A percentile compares a stretch with the other conserved stretches of the same genome.
These are phyloP conservation scores for Phytophthora chlamydospora DNA, from an alignment of 352 stramenopile species.

Conservation along the genomic window DNA sequence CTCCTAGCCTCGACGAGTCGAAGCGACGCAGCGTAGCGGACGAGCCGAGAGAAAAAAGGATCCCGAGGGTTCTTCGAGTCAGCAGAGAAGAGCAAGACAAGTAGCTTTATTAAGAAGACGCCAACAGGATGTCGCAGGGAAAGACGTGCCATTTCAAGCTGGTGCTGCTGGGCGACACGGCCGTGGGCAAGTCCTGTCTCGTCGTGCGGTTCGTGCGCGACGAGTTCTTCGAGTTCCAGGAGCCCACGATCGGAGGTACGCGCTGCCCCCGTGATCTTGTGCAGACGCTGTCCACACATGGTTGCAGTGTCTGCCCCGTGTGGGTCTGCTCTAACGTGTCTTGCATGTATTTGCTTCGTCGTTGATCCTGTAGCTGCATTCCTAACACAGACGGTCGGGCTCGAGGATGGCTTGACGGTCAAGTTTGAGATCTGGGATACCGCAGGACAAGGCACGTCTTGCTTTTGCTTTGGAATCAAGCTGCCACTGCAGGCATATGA, in stretches of 20 bases:
- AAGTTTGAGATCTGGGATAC: constrained; percentile 99
- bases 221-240: constrained; percentile 99
- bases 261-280: background rate
- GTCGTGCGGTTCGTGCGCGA: constrained; percentile 99
- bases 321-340: background rate
- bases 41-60: constrained; percentile 8
- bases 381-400: constrained; percentile 97
- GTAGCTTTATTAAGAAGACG: constrained; percentile 13
- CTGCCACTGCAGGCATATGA: background rate
- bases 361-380: constrained; percentile 88
- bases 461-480: background rate
- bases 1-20: constrained; percentile 4
- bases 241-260: constrained; percentile 95
- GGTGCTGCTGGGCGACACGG: constrained; percentile 99
- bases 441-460: constrained; percentile 88
- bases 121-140: constrained; percentile 73
- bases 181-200: constrained; percentile 99
- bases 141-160: constrained; percentile 98
- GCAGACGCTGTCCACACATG: background rate
- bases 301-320: too few relatives aligned
- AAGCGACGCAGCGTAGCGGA: background rate
- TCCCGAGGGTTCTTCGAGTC: constrained; percentile 18
- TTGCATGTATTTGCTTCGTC: background rate
- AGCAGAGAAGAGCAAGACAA: constrained; percentile 12
- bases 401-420: constrained; percentile 97